These are phyloP conservation scores for Penicillium coffeae DNA, from an alignment of 495 filamentous ascomycete species.

Conservation along the genomic window DNA sequence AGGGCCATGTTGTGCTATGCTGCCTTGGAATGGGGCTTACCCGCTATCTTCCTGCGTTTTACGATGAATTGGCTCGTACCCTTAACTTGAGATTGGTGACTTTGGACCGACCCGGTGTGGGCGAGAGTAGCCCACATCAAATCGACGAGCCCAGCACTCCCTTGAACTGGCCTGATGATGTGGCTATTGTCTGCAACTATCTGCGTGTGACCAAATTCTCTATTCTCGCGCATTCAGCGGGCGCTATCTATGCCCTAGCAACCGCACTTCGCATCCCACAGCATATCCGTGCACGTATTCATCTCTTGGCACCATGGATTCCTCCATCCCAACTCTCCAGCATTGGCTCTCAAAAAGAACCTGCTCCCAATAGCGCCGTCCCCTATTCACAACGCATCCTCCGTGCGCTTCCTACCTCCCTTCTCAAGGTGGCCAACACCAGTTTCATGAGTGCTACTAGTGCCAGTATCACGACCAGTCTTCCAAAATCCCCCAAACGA, in stretches of 20 bases:
- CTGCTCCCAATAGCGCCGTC: constrained; percentile 75
- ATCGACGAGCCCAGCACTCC: constrained; percentile 76
- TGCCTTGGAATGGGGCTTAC: constrained; percentile 98
- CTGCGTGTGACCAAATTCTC: constrained; percentile 95
- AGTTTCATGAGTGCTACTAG: constrained; percentile 91
- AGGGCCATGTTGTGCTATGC: constrained; percentile 89
- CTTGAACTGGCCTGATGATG: constrained; percentile 94
- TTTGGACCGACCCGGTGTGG: constrained; percentile 89
- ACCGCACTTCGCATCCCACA: constrained; percentile 95
- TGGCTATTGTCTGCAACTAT: constrained; percentile 88
- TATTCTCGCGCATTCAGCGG: constrained; percentile 94
- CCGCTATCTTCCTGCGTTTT: constrained; percentile 93
- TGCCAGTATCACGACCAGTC: constrained; percentile 78
- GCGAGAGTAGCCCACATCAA: constrained; percentile 77
- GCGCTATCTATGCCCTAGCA: constrained; percentile 94
- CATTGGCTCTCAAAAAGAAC: constrained; percentile 68
- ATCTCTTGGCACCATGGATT: constrained; percentile 96
- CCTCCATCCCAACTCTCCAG: constrained; percentile 93
- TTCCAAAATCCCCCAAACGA: constrained; percentile 68
- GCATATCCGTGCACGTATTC: constrained; percentile 90
- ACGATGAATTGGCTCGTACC: constrained; percentile 89
- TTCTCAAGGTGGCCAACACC: constrained; percentile 90
- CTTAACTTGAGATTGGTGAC: constrained; percentile 90
- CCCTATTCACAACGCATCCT: constrained; percentile 91
- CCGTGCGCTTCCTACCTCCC: constrained; percentile 82